Percentiles rank a stretch among this genome's conserved stretches.
phyloP scores from a whole-genome alignment of 768 basidiomycete species.

The Lactarius pseudohatsudake region DNA sequence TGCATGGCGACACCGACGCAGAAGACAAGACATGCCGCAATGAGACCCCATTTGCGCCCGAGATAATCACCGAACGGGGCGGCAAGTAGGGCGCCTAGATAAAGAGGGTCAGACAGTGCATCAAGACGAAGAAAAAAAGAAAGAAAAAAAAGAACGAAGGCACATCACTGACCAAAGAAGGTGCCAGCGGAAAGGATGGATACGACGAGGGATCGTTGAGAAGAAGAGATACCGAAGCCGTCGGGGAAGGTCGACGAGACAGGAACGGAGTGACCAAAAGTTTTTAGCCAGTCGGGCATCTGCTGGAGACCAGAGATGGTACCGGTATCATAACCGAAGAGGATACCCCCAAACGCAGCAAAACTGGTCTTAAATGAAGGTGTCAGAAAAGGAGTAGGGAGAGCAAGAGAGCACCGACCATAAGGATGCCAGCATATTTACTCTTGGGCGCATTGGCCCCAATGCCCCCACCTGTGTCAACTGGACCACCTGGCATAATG shows the following conservation, averaged over 20 bases:
- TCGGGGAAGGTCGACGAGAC: conserved; percentile 27
- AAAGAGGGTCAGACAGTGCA: conserved; percentile 4
- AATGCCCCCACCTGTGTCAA: conserved; percentile 23
- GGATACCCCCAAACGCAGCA: conserved; percentile 43
- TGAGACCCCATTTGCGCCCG: conserved; percentile 52
- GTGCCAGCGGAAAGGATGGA: conserved; percentile 87
- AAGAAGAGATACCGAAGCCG: conserved; percentile 40
- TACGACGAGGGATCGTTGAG: conserved; percentile 51
- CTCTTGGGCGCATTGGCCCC: conserved; percentile 25
- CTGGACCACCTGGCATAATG: conserved; percentile 31
- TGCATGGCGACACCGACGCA: conserved; percentile 65
- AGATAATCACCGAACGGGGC: conserved; percentile 55
- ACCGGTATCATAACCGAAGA: conserved; percentile 79
- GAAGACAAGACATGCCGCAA: conserved; percentile 53
- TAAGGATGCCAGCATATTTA: conserved; percentile 38
- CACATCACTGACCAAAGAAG: conserved; percentile 59
- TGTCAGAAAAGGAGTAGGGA: not conserved
- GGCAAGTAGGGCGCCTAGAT: conserved; percentile 50
- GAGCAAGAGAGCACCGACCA: conserved; percentile 32
- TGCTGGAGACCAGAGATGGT: conserved; percentile 75
- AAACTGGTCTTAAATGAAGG: conserved; percentile 32
- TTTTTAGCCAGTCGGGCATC: conserved; percentile 57
- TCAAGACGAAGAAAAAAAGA: no score
- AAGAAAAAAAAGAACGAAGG: conserved; percentile 8
- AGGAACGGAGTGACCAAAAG: conserved; percentile 44